Base-by-base conservation (phyloP, 805 yeast genomes). In the Ogataea glucozyma region DNA sequence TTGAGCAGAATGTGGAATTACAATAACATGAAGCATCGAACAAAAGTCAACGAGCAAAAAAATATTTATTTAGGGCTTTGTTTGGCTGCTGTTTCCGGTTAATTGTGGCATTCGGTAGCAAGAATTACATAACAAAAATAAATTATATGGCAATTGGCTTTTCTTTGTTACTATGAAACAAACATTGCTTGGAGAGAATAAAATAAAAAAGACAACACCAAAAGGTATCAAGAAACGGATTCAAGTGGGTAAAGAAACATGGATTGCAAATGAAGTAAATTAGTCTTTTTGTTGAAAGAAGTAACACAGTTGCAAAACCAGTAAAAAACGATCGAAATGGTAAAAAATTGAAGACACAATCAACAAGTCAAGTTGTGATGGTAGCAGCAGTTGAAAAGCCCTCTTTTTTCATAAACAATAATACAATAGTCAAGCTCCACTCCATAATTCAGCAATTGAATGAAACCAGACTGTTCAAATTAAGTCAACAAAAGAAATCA, bases 331-430 rank as follows among this genome's bases (percentile, higher is more conserved):
- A 38, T 29, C 41, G 41, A 38, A 38, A 31, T 13, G 34, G 22
- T 23, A 38, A 38, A 38, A 38, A 38, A 22, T 20, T 38, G 40
- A 36, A 26, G 41, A 38, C 33, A 27, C 14, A 17, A 37, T 30
- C 39, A 35, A 24, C 31, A 31, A 31, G 19, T 16, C 31, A 31
- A 31, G 35, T 31, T 31, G 35, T 31, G 10, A n/a, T 38, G 33
- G 12, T 26, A 22, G 40, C 24, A 36, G 40, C 30, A 19, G 24
- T 23, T n/a, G n/a, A 27, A 17, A 24, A 24, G 30, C 35, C 41
- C 41, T 38, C 30, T 35, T 23, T 30, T 30, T 35, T 35, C 38
- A 35, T 38, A 29, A 37, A 38, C 41, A 38, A 38, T 34, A 34
- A 34, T 34, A 34, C 38, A 34, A 34, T 34, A 26, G 26, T 31